Conservation (phyloP, 2,329 filamentous ascomycete species). For the Fusarium anthophilum region DNA sequence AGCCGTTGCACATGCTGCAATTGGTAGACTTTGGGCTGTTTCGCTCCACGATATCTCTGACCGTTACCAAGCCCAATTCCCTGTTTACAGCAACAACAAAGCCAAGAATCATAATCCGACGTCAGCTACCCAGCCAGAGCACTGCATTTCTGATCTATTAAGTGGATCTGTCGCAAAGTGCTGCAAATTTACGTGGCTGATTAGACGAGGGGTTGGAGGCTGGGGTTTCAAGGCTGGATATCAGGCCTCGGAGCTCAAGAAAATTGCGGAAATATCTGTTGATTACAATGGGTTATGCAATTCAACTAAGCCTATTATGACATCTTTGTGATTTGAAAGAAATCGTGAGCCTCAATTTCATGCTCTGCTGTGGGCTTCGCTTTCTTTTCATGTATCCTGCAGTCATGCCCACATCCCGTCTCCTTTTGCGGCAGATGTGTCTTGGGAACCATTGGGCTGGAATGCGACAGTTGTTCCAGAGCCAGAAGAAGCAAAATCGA, state of each 20-base stretch:
- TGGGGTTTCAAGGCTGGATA: conserved; percentile 12
- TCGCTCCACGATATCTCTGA: conserved; percentile 25
- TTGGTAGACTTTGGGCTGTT: conserved; percentile 1
- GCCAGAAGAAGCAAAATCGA: conserved; percentile 25
- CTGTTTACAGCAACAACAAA: conserved; percentile 29
- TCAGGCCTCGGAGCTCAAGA: background rate
- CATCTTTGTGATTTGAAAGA: background rate
- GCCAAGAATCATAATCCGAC: conserved; percentile 30
- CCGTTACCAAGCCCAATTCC: conserved; percentile 26
- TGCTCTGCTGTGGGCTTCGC: background rate
- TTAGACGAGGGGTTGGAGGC: conserved; percentile 40
- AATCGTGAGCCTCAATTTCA: background rate
- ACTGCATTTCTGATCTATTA: conserved; percentile 15
- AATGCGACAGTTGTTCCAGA: conserved; percentile 1
- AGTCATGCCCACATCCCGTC: conserved; percentile 16
- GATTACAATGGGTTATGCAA: background rate
- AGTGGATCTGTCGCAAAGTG: conserved; percentile 22
- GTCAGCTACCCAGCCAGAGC: conserved; percentile 22
- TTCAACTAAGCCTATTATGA: background rate
- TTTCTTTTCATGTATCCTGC: background rate
- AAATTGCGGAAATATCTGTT: background rate
- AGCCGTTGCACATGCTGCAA: conserved; percentile 4
- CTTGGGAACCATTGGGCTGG: conserved; percentile 1
- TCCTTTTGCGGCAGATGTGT: conserved; percentile 11
- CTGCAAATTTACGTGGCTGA: conserved; percentile 42